Conservation (phyloP, 1,284 basidiomycete species). For the Ustilago cynodontis region DNA sequence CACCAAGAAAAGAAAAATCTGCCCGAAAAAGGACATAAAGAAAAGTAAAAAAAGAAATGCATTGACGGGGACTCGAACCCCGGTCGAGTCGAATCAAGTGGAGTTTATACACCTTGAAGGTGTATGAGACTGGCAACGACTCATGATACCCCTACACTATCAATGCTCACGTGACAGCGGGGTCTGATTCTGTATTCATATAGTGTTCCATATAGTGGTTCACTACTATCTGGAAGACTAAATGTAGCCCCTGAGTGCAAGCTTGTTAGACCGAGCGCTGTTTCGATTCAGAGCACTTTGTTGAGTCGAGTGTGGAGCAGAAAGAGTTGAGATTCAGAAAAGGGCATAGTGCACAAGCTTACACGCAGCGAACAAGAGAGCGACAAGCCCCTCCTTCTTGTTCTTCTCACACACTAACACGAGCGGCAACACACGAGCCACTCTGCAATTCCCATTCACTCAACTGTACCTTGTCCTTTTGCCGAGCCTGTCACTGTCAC, state of each 20-base stretch:
- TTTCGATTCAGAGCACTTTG: background rate
- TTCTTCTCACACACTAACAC: background rate
- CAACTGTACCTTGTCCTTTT: background rate
- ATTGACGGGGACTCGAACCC: constrained; percentile 62
- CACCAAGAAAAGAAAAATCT: no score
- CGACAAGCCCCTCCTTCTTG: constrained; percentile 5
- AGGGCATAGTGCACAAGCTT: background rate
- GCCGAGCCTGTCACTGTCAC: background rate
- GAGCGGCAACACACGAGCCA: constrained; percentile 1
- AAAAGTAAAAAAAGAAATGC: constrained; percentile 38
- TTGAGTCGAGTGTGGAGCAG: background rate
- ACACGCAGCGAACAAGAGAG: background rate
- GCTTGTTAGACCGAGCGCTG: constrained; percentile 3
- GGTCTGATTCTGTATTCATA: background rate
- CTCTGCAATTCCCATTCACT: background rate
- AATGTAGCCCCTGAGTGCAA: no score
- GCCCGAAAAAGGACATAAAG: background rate
- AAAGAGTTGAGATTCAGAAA: background rate
- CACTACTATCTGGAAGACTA: no score
- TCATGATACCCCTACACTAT: constrained; percentile 57
- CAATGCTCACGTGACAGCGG: constrained; percentile 32
- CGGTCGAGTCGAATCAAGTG: constrained; percentile 53
- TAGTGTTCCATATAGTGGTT: no score
- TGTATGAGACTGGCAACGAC: constrained; percentile 51
- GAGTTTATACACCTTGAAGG: constrained; percentile 17